Percentiles rank a stretch among this genome's conserved stretches.
These are phyloP conservation scores for Pseudogymnoascus sp. DNA, from an alignment of 2,329 filamentous ascomycete species.

Conservation along the genomic window DNA sequence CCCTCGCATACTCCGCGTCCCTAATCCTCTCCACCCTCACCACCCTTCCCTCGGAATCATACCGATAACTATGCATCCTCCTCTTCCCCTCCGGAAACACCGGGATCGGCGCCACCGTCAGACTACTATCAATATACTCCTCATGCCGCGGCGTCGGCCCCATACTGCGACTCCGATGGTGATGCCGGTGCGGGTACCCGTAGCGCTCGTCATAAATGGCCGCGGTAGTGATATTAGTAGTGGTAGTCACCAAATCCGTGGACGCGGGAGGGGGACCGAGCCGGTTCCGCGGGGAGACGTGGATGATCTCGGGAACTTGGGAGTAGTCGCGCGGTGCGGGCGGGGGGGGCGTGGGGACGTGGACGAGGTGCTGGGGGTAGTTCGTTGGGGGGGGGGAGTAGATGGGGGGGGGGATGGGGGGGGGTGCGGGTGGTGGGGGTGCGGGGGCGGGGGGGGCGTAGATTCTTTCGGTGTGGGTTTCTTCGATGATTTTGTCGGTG, in stretches of 20 bases:
- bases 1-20: conserved; percentile 53
- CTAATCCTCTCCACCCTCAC: conserved; percentile 67
- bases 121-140: conserved; percentile 26
- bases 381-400: neutral
- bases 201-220: conserved; percentile 27
- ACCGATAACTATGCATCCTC: no score
- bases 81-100: conserved; percentile 11
- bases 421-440: neutral
- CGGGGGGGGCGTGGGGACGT: conserved; percentile 16
- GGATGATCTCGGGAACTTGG: neutral
- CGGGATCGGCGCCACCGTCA: conserved; percentile 29
- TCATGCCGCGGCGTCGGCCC: neutral
- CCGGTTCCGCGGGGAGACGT: neutral
- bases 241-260: conserved; percentile 30
- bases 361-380: conserved; percentile 14
- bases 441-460: conserved; percentile 23
- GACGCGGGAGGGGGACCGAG: conserved; percentile 22
- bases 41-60: conserved; percentile 36
- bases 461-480: conserved; percentile 37
- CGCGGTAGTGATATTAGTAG: conserved; percentile 33
- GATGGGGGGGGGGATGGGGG: neutral
- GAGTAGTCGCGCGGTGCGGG: conserved; percentile 10
- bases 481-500: conserved; percentile 35
- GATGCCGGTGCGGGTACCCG: conserved; percentile 22
- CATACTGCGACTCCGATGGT: conserved; percentile 9